Evolutionary conservation across 225 moss, liverwort and hornwort species (phyloP).

Genomic region (Pleurozium schreberi): DNA sequence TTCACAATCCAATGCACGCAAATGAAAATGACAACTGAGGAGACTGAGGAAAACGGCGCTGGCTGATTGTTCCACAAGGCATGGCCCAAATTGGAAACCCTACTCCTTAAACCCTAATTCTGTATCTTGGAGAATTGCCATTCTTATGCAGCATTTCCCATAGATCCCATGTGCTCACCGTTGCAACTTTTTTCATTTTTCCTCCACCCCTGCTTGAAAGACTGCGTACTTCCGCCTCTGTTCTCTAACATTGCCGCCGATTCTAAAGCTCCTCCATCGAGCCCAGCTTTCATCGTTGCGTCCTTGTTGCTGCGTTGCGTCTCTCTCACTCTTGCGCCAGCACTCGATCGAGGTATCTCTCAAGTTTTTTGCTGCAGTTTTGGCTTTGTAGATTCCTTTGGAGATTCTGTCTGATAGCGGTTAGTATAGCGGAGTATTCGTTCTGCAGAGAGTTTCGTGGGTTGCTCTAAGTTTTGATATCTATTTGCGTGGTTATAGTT

Average conservation of each 20-base stretch:
- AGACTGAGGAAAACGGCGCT: background rate
- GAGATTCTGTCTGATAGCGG: background rate
- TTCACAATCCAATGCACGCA: background rate
- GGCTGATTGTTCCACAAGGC: background rate
- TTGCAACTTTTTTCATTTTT: too few relatives aligned
- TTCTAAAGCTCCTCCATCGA: background rate
- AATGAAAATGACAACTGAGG: background rate
- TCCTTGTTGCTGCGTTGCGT: background rate
- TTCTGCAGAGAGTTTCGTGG: background rate
- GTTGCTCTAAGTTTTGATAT: background rate
- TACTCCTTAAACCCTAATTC: background rate
- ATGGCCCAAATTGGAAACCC: background rate
- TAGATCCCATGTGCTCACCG: too few relatives aligned
- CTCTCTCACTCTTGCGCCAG: background rate
- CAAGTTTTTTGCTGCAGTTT: background rate
- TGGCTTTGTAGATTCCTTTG: background rate
- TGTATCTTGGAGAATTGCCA: background rate
- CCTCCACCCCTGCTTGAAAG: background rate
- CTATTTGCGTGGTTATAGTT: background rate
- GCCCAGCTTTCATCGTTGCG: background rate
- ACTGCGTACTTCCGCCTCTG: background rate
- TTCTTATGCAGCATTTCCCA: background rate
- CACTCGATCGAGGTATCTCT: background rate
- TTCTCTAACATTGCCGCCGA: background rate
- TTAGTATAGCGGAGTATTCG: background rate